Evolutionary conservation across 2,329 filamentous ascomycete species (phyloP).

Genomic region (Stachybotrys elegans): DNA sequence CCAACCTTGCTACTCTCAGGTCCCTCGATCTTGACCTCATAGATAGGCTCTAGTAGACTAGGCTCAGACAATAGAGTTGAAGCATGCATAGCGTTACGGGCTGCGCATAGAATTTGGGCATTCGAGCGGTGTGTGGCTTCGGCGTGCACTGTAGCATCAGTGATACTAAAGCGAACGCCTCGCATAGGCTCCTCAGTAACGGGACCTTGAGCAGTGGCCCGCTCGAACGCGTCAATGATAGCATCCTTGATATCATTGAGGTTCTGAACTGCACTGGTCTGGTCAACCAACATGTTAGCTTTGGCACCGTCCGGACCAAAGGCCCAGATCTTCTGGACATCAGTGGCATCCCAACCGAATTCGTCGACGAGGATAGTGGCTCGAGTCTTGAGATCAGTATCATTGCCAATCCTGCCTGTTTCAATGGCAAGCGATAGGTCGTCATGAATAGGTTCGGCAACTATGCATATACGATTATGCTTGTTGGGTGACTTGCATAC

Average conservation of each 20-base stretch:
- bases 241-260: constrained; percentile 99
- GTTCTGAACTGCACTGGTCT: constrained; percentile 99
- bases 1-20: constrained; percentile 98
- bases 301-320: constrained; percentile 98
- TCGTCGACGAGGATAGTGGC: constrained; percentile 95
- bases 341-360: constrained; percentile 98
- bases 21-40: constrained; percentile 98
- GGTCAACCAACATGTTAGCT: constrained; percentile 97
- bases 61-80: constrained; percentile 86
- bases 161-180: constrained; percentile 94
- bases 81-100: constrained; percentile 96
- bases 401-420: constrained; percentile 81
- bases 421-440: constrained; percentile 90
- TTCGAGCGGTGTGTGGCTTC: constrained; percentile 99
- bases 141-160: constrained; percentile 98
- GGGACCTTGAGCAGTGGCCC: constrained; percentile 96
- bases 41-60: constrained; percentile 91
- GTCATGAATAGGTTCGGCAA: constrained; percentile 84
- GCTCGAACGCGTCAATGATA: constrained; percentile 99
- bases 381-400: constrained; percentile 98
- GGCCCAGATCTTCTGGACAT: constrained; percentile 99
- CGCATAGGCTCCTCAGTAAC: constrained; percentile 98
- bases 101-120: constrained; percentile 97
- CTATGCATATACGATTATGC: constrained; percentile 99
- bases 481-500: constrained; percentile 99